Percentiles rank a stretch among this genome's conserved stretches.
These are phyloP conservation scores for Kazachstania africana DNA, from an alignment of 805 yeast species.

Conservation along the genomic window DNA sequence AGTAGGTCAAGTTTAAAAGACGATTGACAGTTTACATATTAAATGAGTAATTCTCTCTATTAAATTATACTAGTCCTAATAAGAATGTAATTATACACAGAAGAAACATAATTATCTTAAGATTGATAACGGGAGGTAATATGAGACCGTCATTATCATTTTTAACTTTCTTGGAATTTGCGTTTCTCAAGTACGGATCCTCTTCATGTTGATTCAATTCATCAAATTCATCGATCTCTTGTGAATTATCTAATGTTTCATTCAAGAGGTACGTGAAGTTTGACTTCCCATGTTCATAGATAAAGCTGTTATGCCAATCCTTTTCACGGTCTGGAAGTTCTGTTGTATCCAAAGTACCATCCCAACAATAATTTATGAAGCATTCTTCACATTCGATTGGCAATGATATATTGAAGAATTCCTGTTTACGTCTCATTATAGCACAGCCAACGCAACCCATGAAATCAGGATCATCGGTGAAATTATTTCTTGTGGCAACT, in stretches of 20 bases:
- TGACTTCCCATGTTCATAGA: constrained; percentile 7
- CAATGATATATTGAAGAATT: constrained; percentile 49
- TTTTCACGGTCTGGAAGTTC: constrained; percentile 11
- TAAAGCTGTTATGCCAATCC: constrained; percentile 11
- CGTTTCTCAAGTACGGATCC: background rate
- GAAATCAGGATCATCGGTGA: constrained; percentile 60
- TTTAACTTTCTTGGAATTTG: background rate
- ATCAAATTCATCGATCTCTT: background rate
- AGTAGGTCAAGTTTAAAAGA: no score
- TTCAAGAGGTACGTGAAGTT: no score
- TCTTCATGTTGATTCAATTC: background rate
- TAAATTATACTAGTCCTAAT: background rate
- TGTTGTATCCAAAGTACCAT: constrained; percentile 34
- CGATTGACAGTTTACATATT: no score
- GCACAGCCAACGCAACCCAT: constrained; percentile 75
- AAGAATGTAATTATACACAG: background rate
- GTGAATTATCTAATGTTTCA: background rate
- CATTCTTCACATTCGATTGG: constrained; percentile 62
- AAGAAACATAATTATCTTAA: background rate
- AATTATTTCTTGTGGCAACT: constrained; percentile 49
- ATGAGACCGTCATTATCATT: no score
- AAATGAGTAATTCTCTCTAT: no score
- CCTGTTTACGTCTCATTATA: constrained; percentile 64
- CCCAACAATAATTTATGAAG: constrained; percentile 60
- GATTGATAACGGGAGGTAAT: background rate